Base-by-base conservation (phyloP, 208 protist species). In the Acanthamoeba triangularis region DNA sequence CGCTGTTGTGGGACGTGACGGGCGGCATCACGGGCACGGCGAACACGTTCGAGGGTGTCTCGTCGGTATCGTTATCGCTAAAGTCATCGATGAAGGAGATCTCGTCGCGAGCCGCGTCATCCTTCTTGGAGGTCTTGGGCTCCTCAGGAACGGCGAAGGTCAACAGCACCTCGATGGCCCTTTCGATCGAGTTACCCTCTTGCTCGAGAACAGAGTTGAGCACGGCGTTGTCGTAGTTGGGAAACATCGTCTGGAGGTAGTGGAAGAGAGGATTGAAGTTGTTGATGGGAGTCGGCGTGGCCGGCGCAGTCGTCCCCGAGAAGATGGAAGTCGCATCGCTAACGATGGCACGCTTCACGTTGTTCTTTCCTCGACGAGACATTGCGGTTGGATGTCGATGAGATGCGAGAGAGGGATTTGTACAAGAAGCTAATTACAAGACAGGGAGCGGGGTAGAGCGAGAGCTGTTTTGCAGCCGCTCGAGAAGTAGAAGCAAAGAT, bases 171-270 rank as follows among this genome's bases (percentile, higher is more conserved):
- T 84, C 76, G 41, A 84, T 84, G 44, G 76, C 76, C 18, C 76
- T 20, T 23, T 84, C 76, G 44, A 84, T 84, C 76, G 76, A 84
- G 28, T 84, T 84, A 30, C 76, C 76, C 18, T 84, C 76, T 54
- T 84, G 76, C 44, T 84, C 76, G 3, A 84, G 41, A 4, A 84
- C 76, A 13, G 76, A 10, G 41, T 84, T 18, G 20, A 84, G 76
- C 10, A 84, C 76, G 33, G 76, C 14, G 76, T 84, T 84, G 76
- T 84, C 76, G 47, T 84, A 84, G 76, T 84, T 84, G 76, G 76
- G 76, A 30, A 84, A 84, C 76, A 84, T 84, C 10, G 76, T 56
- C 76, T 84, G 76, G 8, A 84, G 76, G 44, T 84, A 84, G 47
- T 84, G 76, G 76, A 84, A 84, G 3, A 84, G 41, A 8, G 76